phyloP scores from a whole-genome alignment of 495 filamentous ascomycete genomes.

The Aspergillus carlsbadensis region DNA sequence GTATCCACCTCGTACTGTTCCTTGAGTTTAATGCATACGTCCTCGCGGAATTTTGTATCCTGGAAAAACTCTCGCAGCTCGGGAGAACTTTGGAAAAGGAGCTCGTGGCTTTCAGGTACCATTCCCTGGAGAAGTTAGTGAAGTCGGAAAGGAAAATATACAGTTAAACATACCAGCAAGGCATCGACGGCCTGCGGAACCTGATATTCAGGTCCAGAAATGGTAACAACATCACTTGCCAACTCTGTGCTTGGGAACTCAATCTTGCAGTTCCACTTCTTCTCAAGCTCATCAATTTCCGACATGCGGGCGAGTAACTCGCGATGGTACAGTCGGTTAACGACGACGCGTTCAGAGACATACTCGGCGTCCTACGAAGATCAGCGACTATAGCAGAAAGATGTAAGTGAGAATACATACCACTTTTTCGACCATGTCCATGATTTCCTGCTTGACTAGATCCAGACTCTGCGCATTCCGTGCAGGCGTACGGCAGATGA shows the following conservation, averaged over 20 bases:
- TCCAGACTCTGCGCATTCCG: conserved; percentile 96
- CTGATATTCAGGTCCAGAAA: conserved; percentile 95
- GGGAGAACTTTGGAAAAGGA: conserved; percentile 72
- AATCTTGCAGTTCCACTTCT: conserved; percentile 98
- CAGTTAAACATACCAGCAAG: conserved; percentile 60
- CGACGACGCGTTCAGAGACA: conserved; percentile 84
- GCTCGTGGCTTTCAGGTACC: conserved; percentile 93
- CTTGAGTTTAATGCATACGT: conserved; percentile 80
- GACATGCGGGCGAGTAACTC: conserved; percentile 82
- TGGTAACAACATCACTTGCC: conserved; percentile 92
- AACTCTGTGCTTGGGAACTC: conserved; percentile 95
- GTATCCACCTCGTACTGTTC: conserved; percentile 88
- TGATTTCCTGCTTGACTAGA: conserved; percentile 96
- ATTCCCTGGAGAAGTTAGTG: conserved; percentile 61
- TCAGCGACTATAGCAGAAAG: background rate
- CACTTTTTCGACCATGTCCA: conserved; percentile 98
- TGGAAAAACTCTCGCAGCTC: conserved; percentile 76
- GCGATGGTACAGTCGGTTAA: conserved; percentile 93
- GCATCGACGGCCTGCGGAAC: conserved; percentile 94
- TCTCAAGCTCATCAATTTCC: conserved; percentile 91
- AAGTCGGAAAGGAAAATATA: conserved; percentile 3
- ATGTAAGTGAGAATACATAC: conserved; percentile 44
- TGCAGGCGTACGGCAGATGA: conserved; percentile 95
- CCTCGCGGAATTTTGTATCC: conserved; percentile 71
- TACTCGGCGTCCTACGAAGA: conserved; percentile 80